These are phyloP conservation scores for Asterochloris erici DNA, from an alignment of 139 green algal genomes.

Conservation along the genomic window DNA sequence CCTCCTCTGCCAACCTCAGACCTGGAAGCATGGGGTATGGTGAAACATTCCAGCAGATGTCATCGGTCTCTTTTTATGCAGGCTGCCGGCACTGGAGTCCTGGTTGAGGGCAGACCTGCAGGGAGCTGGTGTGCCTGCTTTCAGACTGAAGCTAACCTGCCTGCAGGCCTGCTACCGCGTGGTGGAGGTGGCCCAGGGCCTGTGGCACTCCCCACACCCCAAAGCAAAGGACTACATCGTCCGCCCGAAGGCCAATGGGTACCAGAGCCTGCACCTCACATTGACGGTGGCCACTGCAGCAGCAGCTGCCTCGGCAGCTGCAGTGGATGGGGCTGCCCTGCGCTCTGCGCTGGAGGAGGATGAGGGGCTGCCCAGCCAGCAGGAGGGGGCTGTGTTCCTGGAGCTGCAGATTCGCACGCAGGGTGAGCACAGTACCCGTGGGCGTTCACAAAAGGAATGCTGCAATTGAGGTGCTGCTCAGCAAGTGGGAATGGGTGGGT, in stretches of 20 bases:
- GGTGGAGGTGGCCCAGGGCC: slow-evolving; percentile 44
- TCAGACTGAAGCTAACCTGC: neutral
- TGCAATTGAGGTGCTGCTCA: too few species aligned
- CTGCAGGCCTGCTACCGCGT: slow-evolving; percentile 77
- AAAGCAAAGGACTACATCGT: slow-evolving; percentile 90
- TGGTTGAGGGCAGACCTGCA: too few species aligned
- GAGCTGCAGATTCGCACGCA: slow-evolving; percentile 77
- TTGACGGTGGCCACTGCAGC: slow-evolving; percentile 37
- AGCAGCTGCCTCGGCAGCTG: neutral
- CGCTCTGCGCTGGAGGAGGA: neutral
- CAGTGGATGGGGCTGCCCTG: neutral
- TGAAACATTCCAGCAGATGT: too few species aligned
- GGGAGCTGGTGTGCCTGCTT: too few species aligned
- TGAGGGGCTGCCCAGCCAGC: neutral
- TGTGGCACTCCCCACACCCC: slow-evolving; percentile 65
- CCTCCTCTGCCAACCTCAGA: too few species aligned
- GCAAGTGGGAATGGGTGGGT: too few species aligned
- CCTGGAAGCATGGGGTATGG: too few species aligned
- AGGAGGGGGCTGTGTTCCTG: slow-evolving; percentile 19
- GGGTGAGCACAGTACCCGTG: slow-evolving; percentile 1
- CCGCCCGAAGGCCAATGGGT: slow-evolving; percentile 85
- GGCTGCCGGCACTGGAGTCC: too few species aligned
- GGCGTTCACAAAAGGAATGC: too few species aligned
- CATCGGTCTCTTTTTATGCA: too few species aligned
- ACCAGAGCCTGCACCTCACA: slow-evolving; percentile 84